Evolutionary conservation across 441 rosid species (phyloP), one percentile per base, ranked within the genome.

Genomic region (Adansonia grandidieri): DNA sequence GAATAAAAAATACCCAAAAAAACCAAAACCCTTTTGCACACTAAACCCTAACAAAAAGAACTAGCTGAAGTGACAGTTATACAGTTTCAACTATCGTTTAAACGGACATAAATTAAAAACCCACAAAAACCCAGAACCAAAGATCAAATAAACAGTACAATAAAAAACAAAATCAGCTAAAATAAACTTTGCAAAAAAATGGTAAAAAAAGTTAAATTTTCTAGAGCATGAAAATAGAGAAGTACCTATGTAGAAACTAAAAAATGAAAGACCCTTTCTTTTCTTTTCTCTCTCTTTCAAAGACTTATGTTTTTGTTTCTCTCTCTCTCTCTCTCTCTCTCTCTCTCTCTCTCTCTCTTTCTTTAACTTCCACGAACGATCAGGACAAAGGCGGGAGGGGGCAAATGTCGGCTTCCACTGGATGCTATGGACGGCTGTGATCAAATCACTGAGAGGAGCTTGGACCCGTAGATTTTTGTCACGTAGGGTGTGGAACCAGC

Each of bases 361-460:
- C 56, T 70, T 77, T 28, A 81, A 79, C 85, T 75, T 87, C 84
- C 86, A 78, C 81, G 85, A 81, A 87, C 89, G 87, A 93, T 87
- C 90, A 84, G 79, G 84, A 86, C 87, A 71, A 82, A 78, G 50
- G 63, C n/a, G 4, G 28, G 60, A 8, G 75, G 61, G 77, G 83
- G 80, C 80, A 3, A 28, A 63, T 79, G 87, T 82, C 87, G 91
- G 87, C 84, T 71, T 80, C 69, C 71, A 24, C 44, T 68, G 63
- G 78, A 85, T 82, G 77, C 17, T 51, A 80, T 78, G 84, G 89
- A 89, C 94, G 98, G 91, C 79, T 73, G 66, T 3, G 92, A 90
- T 90, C 82, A 70, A 77, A 81, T 83, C 72, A 32, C 65, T 77
- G 11, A 78, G 53, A 61, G 68, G 0, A 48, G 74, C 44, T 24